A percentile compares a stretch with the other conserved stretches of the same genome.
These are phyloP conservation scores for Pestalotiopsis sp. DNA, from an alignment of 2,329 filamentous ascomycete genomes.

Conservation along the genomic window DNA sequence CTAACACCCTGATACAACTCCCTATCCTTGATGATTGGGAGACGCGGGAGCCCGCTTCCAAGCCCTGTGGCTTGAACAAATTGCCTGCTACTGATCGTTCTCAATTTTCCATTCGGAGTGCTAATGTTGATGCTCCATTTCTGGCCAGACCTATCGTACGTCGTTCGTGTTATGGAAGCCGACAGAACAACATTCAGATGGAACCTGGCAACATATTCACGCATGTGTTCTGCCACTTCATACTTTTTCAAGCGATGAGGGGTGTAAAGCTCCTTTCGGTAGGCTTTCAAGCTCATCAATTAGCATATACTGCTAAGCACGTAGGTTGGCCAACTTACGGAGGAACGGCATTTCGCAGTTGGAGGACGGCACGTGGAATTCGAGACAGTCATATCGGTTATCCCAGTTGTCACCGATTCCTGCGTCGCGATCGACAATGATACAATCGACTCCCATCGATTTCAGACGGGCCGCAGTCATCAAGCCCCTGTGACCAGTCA, in stretches of 20 bases:
- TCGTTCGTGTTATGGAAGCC: constrained; percentile 27
- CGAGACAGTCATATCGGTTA: constrained; percentile 39
- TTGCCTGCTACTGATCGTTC: constrained; percentile 21
- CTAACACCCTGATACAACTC: constrained; percentile 26
- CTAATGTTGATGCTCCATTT: constrained; percentile 22
- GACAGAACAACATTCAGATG: constrained; percentile 35
- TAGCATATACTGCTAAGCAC: neutral
- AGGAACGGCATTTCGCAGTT: constrained; percentile 39
- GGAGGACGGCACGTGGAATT: constrained; percentile 42
- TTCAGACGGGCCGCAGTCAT: constrained; percentile 40
- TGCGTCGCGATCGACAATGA: constrained; percentile 39
- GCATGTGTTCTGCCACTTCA: constrained; percentile 28
- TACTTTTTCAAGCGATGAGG: constrained; percentile 23
- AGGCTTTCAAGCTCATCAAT: neutral
- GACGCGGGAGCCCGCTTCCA: constrained; percentile 23
- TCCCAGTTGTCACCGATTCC: constrained; percentile 42
- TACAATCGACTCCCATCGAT: constrained; percentile 35
- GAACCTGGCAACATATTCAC: constrained; percentile 31
- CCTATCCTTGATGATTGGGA: constrained; percentile 24
- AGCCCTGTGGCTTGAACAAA: constrained; percentile 30
- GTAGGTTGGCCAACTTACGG: constrained; percentile 19
- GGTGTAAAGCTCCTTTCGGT: constrained; percentile 16
- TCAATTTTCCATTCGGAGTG: neutral
- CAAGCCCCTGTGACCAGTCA: constrained; percentile 25
- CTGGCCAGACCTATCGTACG: constrained; percentile 23